phyloP scores from a whole-genome alignment of 176 grass and related monocot species.

The Lolium multiflorum region DNA sequence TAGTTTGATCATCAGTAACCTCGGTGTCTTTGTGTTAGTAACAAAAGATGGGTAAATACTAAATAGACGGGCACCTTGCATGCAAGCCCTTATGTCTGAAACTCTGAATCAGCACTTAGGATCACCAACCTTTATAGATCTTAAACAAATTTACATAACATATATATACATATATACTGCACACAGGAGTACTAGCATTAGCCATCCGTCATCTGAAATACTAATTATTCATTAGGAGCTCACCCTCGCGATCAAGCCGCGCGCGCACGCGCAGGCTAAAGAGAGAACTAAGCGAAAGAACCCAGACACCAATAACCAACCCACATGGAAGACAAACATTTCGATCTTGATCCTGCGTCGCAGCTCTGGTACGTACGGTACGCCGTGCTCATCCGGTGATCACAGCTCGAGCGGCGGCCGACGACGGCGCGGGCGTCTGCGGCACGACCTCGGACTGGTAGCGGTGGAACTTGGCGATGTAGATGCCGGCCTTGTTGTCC shows the following conservation, averaged over 20 bases:
- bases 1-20: not conserved
- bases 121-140: not conserved
- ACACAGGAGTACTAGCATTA: not conserved
- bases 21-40: not conserved
- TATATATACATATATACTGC: conserved; percentile 29
- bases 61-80: not conserved
- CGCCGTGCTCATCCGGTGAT: not conserved
- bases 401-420: not conserved
- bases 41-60: not conserved
- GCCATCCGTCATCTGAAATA: not conserved
- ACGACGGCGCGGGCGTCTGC: not conserved
- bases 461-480: conserved; percentile 58
- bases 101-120: not conserved
- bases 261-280: not conserved
- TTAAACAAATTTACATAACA: conserved; percentile 31
- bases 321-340: not conserved
- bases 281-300: not conserved
- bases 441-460: conserved; percentile 37
- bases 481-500: conserved; percentile 32
- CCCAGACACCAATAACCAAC: conserved; percentile 15
- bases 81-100: not conserved
- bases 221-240: conserved; percentile 30
- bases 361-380: not conserved
- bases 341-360: not conserved
- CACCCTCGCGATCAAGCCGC: not conserved